Evolutionary conservation across 1,139 yeast species (phyloP).

Genomic region (Spathaspora sp.): DNA sequence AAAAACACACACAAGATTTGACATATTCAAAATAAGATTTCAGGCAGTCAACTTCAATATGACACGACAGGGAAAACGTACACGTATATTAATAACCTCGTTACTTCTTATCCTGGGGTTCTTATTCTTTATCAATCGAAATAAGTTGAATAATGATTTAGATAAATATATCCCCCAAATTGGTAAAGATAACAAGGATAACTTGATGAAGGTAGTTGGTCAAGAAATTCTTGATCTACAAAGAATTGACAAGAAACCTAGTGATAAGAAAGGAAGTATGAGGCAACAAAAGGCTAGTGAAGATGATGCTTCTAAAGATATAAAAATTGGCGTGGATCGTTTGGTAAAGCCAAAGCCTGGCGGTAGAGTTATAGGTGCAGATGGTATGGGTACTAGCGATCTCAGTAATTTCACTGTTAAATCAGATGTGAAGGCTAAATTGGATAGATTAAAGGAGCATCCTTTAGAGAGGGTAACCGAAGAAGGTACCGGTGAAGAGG

Average conservation of each 20-base stretch:
- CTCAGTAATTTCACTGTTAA: not conserved
- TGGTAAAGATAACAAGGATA: not conserved
- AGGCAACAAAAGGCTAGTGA: not conserved
- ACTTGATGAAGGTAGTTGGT: not conserved
- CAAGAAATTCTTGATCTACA: not conserved
- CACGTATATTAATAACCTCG: not conserved
- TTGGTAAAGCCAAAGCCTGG: no score
- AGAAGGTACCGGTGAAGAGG: not conserved
- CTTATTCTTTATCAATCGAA: not conserved
- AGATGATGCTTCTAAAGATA: not conserved
- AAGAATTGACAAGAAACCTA: not conserved
- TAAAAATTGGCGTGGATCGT: not conserved
- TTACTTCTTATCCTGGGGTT: constrained; percentile 1
- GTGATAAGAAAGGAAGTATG: not conserved
- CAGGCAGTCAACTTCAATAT: not conserved
- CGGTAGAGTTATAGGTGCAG: not conserved
- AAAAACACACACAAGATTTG: no score
- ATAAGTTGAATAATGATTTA: not conserved
- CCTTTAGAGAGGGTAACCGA: not conserved
- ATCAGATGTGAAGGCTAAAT: not conserved
- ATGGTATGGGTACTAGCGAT: no score
- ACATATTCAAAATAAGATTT: not conserved
- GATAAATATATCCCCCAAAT: not conserved
- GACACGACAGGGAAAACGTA: not conserved
- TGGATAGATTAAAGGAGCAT: not conserved